Evolutionary conservation across 805 yeast species (phyloP), one percentile per base, ranked within the genome.

Genomic region (Barnettozyma populi): DNA sequence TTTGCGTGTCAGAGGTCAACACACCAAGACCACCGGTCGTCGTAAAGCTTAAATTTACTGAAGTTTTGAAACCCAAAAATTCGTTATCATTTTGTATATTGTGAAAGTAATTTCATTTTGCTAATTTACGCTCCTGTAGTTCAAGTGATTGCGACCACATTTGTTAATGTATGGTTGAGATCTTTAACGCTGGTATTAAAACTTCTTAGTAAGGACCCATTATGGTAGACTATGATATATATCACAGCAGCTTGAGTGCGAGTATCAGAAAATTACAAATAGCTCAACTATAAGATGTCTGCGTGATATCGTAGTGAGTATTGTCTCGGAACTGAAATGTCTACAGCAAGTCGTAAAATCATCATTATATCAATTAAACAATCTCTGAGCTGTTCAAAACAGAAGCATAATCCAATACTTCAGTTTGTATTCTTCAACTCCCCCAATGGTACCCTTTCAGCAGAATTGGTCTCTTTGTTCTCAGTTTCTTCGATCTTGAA

Each of bases 1-100:
- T 75, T 82, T 94, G 75, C 94, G 94, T 83, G 99, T 95, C 77
- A 90, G 99, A 85, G 99, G 99, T 81, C 99, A 94, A 84, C 99
- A 94, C 83, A 94, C 99, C 85, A 94, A 94, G 87, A 92, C 99
- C 75, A 94, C 99, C 69, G 95, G 97, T 76, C 90, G 99, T 82
- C 90, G 96, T 70, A 47, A 43, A 39, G 44, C 41, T 27, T 47
- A 47, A 41, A 43, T 38, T 46, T 34, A 37, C 32, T 42, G 19
- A 42, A 40, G 31, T 18, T 34, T 39, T 39, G 35, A 40, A 45
- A 41, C 36, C 36, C 20, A 34, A 24, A 41, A 34, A 34, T 31
- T 39, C 24, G 27, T 44, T 44, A 31, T 36, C 36, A 39, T 39
- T 39, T 27, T 39, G 42, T 39, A 39, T 39, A 39, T 27, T 39